Percentiles rank a stretch among this genome's conserved stretches.
Evolutionary conservation across 2,329 filamentous ascomycete species (phyloP).

Genomic region (Fusarium phyllophilum): DNA sequence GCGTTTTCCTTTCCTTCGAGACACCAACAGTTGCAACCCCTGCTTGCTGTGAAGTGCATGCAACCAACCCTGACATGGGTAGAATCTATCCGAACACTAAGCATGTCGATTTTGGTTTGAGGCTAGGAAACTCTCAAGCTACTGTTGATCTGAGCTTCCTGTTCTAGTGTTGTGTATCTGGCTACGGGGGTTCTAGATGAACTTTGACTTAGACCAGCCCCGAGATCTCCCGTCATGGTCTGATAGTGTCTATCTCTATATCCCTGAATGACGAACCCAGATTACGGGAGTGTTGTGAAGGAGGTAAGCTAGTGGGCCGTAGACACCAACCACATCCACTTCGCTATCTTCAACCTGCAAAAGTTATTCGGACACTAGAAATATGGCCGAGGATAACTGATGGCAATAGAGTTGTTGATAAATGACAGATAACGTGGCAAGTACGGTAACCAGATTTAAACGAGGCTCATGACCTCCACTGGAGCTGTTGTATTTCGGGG

Average conservation of each 20-base stretch:
- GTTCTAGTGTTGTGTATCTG: background rate
- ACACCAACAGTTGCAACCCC: background rate
- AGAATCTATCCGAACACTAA: background rate
- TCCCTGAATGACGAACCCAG: background rate
- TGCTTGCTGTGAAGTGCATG: background rate
- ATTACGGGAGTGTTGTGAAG: background rate
- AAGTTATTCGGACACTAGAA: background rate
- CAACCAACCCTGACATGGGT: background rate
- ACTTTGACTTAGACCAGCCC: background rate
- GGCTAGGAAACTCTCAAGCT: background rate
- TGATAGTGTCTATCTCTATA: background rate
- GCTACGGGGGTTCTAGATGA: background rate
- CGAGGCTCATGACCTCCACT: background rate
- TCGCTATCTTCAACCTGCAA: background rate
- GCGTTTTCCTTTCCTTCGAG: constrained; percentile 6
- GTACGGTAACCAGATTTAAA: background rate
- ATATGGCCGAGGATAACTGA: constrained; percentile 2
- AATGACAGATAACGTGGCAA: background rate
- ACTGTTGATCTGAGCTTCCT: background rate
- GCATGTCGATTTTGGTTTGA: background rate
- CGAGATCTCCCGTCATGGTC: background rate
- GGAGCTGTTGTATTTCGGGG: background rate
- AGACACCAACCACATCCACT: background rate
- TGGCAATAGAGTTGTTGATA: background rate
- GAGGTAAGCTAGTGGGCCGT: background rate